A percentile compares a stretch with the other conserved stretches of the same genome.
phyloP scores from a whole-genome alignment of 1,139 yeast genomes.

The Debaryomyces nepalensis region DNA sequence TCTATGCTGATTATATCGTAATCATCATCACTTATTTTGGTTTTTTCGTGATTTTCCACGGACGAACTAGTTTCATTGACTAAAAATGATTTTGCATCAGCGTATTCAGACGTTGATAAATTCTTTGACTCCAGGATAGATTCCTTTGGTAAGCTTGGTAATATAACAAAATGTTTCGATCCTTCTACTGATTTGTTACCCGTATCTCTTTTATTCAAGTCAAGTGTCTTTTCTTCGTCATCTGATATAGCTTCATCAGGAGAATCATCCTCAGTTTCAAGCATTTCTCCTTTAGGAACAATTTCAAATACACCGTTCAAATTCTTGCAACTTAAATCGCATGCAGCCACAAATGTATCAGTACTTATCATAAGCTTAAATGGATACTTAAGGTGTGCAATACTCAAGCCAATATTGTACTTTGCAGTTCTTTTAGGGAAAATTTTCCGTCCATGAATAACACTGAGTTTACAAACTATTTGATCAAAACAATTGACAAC shows the following conservation, averaged over 20 bases:
- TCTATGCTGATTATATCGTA: conserved; percentile 41
- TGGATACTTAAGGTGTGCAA: conserved; percentile 42
- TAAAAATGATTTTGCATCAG: conserved; percentile 27
- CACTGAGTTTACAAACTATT: conserved; percentile 31
- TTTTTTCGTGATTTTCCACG: conserved; percentile 2
- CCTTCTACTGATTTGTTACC: conserved; percentile 17
- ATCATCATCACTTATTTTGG: conserved; percentile 23
- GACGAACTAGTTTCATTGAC: conserved; percentile 8
- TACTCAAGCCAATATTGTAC: conserved; percentile 39
- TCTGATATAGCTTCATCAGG: not conserved
- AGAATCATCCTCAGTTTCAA: not conserved
- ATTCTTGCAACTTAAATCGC: conserved; percentile 31
- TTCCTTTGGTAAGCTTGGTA: conserved; percentile 42
- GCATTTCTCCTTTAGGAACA: not conserved
- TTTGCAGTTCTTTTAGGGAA: conserved; percentile 36
- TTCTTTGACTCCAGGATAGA: conserved; percentile 18
- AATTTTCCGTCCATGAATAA: conserved; percentile 39
- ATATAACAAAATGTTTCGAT: conserved; percentile 38
- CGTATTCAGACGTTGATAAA: conserved; percentile 25
- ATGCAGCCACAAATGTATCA: conserved; percentile 26
- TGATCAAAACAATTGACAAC: conserved; percentile 37
- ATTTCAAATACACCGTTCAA: conserved; percentile 28
- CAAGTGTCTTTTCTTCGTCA: conserved; percentile 4
- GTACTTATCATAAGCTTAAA: conserved; percentile 35
- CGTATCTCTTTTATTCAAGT: not conserved